phyloP scores from a whole-genome alignment of 305 asterid genomes.

The Rubia tinctorum region DNA sequence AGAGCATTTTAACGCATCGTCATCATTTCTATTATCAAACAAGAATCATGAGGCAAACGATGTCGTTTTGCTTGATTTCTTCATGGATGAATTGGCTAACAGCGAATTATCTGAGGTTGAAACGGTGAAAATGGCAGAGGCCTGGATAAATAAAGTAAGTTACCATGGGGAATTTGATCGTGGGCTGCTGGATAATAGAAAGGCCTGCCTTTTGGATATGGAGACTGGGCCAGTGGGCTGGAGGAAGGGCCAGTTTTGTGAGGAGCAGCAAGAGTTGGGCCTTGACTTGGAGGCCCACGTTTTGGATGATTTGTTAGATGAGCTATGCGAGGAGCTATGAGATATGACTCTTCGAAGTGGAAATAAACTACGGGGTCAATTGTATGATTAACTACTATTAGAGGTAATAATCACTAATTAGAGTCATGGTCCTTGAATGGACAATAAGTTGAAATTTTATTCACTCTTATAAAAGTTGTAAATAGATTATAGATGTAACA shows the following conservation, averaged over 20 bases:
- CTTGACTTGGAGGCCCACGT: constrained; percentile 39
- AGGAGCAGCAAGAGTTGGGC: constrained; percentile 45
- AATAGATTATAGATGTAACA: no score
- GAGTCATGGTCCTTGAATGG: no score
- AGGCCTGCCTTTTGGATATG: constrained; percentile 49
- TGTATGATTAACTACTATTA: neutral
- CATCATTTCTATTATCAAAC: neutral
- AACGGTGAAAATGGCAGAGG: constrained; percentile 31
- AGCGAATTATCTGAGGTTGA: constrained; percentile 20
- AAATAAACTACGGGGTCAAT: neutral
- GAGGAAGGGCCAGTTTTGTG: constrained; percentile 32
- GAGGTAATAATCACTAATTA: neutral
- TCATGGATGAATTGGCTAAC: constrained; percentile 37
- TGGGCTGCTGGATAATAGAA: constrained; percentile 45
- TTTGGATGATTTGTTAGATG: constrained; percentile 39
- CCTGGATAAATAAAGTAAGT: constrained; percentile 44
- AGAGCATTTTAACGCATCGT: constrained; percentile 13
- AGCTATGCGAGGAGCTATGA: constrained; percentile 36
- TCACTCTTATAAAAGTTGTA: no score
- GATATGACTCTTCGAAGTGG: neutral
- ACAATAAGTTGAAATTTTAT: no score
- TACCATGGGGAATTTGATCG: constrained; percentile 40
- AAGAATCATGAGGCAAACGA: constrained; percentile 5
- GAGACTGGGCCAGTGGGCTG: constrained; percentile 46
- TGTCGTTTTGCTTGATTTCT: constrained; percentile 46